Evolutionary conservation across 2,329 filamentous ascomycete species (phyloP), one percentile per base, ranked within the genome.

Genomic region (Colletotrichum sp.): DNA sequence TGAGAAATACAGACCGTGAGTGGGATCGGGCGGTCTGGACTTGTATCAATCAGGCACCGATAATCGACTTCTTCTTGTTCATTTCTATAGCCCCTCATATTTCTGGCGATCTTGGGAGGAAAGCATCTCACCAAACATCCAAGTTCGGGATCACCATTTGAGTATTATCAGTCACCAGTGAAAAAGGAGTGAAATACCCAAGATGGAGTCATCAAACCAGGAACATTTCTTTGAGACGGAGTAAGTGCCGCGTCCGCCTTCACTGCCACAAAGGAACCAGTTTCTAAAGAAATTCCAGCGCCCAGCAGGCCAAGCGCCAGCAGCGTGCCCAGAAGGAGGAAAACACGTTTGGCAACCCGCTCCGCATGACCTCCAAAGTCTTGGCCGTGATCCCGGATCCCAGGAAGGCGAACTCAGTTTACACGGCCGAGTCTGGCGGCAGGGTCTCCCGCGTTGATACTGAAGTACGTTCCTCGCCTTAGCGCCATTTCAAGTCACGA

Each of bases 141-240:
- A 59, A 59, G 44, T 21, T 12, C 6, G n/a, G n/a, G 44, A n/a
- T 52, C n/a, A 21, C 10, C 10, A 13, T 21, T 52, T 52, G 44
- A 52, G 39, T n/a, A 52, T 21, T 21, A 52, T 21, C 18, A 52
- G 44, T 52, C 44, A 21, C 44, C 10, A 52, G 44, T 52, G 44
- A 52, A 52, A 21, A 52, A 34, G 26, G n/a, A 72, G 30, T 55
- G 21, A 66, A n/a, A 71, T 39, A 73, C 44, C 76, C 77, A 93
- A 91, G 88, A 94, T 94, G 84, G 90, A 92, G 78, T 94, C 94
- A 32, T 90, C 91, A 67, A 92, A 98, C 81, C 90, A 93, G 68
- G 93, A 94, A 34, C 92, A 97, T 82, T 99, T 98, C 88, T 99
- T 99, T 83, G 95, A 98, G 85, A 98, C 96, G 34, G 94, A 96